Conservation (phyloP, 2,329 filamentous ascomycete species). For the Pestalotiopsis sp. region DNA sequence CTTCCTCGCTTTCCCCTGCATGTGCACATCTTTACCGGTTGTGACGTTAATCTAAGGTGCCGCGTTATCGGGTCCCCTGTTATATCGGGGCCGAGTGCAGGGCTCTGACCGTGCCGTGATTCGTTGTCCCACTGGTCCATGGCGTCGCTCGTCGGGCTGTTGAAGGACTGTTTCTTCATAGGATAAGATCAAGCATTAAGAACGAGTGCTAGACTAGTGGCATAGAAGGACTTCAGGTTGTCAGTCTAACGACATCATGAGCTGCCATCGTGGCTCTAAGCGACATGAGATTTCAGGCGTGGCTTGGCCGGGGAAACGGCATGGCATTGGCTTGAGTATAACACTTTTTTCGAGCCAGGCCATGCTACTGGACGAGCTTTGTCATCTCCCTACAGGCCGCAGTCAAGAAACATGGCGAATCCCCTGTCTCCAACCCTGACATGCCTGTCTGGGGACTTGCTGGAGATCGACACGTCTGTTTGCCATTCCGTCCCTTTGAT, state of each 20-base stretch:
- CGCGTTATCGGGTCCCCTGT: conserved; percentile 8
- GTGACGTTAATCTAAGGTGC: conserved; percentile 5
- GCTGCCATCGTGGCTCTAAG: background rate
- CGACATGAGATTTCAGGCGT: background rate
- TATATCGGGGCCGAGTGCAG: conserved; percentile 1
- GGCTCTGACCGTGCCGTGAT: background rate
- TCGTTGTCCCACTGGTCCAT: conserved; percentile 4
- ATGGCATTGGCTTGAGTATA: background rate
- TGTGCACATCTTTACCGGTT: conserved; percentile 10
- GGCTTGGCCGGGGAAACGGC: background rate
- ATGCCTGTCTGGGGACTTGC: background rate
- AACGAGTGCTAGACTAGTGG: background rate
- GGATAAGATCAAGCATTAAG: background rate
- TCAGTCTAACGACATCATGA: background rate
- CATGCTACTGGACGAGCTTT: background rate
- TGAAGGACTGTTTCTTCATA: background rate
- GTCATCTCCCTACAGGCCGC: background rate
- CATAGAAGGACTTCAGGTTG: background rate
- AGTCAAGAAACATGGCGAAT: background rate
- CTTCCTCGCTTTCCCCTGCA: conserved; percentile 4
- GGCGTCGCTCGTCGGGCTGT: conserved; percentile 1
- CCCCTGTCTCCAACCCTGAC: background rate
- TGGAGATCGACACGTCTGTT: conserved; percentile 1
- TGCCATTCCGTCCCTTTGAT: background rate
- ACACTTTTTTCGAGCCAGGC: background rate